phyloP scores from a whole-genome alignment of 2,329 filamentous ascomycete species.

The Pseudogymnoascus sp. region DNA sequence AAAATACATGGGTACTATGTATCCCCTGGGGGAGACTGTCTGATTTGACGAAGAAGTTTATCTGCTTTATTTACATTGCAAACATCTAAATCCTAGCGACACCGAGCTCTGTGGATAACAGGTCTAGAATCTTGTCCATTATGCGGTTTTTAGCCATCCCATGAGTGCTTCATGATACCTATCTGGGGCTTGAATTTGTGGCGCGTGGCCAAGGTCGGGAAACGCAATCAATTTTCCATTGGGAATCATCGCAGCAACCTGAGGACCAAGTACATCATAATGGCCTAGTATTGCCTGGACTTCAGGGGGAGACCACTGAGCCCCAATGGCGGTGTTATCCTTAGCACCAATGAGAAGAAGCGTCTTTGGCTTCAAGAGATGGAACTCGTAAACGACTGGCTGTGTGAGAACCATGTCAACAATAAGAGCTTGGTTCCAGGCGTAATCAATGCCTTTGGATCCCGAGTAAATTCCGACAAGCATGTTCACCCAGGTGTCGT shows the following conservation, averaged over 20 bases:
- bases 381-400: slow-evolving; percentile 44
- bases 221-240: slow-evolving; percentile 39
- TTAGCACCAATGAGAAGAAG: slow-evolving; percentile 44
- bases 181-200: slow-evolving; percentile 42
- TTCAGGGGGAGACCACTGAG: slow-evolving; percentile 19
- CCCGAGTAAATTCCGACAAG: slow-evolving; percentile 44
- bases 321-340: slow-evolving; percentile 34
- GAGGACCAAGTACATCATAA: slow-evolving; percentile 39
- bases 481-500: slow-evolving; percentile 51
- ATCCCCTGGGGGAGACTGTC: neutral
- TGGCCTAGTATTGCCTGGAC: slow-evolving; percentile 39
- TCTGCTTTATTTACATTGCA: neutral
- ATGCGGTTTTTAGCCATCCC: slow-evolving; percentile 32
- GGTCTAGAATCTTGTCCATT: neutral
- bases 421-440: slow-evolving; percentile 42
- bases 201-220: slow-evolving; percentile 40
- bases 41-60: no score
- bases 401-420: slow-evolving; percentile 50
- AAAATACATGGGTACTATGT: neutral
- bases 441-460: slow-evolving; percentile 35
- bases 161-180: slow-evolving; percentile 38
- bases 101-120: neutral
- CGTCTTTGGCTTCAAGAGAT: slow-evolving; percentile 37
- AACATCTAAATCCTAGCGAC: neutral
- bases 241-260: slow-evolving; percentile 36